These are phyloP conservation scores for Diaporthe sp. DNA, from an alignment of 2,329 filamentous ascomycete genomes.

Conservation along the genomic window DNA sequence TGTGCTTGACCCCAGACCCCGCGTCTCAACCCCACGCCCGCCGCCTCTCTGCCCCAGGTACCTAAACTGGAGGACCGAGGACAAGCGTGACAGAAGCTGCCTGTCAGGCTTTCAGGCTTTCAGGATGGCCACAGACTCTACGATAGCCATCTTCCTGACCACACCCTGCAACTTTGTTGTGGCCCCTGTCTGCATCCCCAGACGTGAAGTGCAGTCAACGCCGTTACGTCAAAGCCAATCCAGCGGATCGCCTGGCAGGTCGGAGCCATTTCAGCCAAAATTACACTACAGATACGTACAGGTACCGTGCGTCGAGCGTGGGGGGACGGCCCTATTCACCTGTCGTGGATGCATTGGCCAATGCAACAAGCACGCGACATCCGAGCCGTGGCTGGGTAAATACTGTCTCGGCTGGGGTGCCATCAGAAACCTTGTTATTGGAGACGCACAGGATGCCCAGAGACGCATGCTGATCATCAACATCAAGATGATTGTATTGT, in stretches of 20 bases:
- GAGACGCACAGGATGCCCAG: constrained; percentile 19
- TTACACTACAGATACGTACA: constrained; percentile 5
- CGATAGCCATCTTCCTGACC: neutral
- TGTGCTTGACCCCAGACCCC: constrained; percentile 31
- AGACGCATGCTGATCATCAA: constrained; percentile 1
- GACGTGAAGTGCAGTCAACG: neutral
- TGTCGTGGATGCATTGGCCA: constrained; percentile 12
- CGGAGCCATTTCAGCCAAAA: constrained; percentile 12
- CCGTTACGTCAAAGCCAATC: constrained; percentile 14
- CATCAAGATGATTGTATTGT: neutral
- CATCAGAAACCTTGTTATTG: neutral
- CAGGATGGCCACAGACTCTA: neutral
- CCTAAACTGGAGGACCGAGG: neutral
- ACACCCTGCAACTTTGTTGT: neutral
- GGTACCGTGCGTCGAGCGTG: constrained; percentile 20
- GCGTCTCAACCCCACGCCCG: constrained; percentile 19
- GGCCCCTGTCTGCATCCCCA: neutral
- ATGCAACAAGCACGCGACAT: constrained; percentile 27
- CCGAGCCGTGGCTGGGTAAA: constrained; percentile 18
- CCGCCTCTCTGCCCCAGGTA: constrained; percentile 6
- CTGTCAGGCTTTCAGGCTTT: neutral
- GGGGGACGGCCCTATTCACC: constrained; percentile 5
- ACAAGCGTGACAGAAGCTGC: neutral
- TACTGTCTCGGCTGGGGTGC: neutral
- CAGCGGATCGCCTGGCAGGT: constrained; percentile 3